Evolutionary conservation across 192 early-diverging fungal species (phyloP).

Genomic region (Phlyctochytrium planicorne): DNA sequence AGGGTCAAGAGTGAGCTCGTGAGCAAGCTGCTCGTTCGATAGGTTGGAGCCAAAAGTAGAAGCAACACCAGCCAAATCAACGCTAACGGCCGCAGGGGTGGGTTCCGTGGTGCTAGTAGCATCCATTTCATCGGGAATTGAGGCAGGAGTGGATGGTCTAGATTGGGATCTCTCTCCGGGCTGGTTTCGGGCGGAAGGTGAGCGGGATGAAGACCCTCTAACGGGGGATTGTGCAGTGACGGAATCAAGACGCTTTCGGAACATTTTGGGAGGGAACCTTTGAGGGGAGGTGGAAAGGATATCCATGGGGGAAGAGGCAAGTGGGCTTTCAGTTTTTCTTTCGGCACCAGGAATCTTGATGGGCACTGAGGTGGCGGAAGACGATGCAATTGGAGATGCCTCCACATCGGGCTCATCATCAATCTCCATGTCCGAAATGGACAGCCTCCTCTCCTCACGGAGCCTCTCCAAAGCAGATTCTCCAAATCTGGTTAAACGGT

Average conservation of each 20-base stretch:
- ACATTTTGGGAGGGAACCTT: constrained; percentile 24
- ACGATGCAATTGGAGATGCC: background rate
- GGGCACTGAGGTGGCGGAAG: background rate
- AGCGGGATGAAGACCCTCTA: background rate
- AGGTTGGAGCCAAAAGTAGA: constrained; percentile 42
- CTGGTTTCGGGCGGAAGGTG: background rate
- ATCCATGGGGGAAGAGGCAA: constrained; percentile 11
- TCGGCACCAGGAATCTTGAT: background rate
- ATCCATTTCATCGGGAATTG: background rate
- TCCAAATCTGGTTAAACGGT: constrained; percentile 50
- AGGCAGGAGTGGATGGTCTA: background rate
- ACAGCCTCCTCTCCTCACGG: constrained; percentile 17
- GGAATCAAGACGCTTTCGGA: constrained; percentile 20
- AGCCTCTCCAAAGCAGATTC: constrained; percentile 42
- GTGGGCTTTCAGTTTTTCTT: constrained; percentile 1
- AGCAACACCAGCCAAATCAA: constrained; percentile 37
- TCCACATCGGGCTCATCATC: background rate
- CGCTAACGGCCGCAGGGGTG: background rate
- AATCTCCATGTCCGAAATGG: background rate
- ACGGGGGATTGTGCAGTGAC: constrained; percentile 10
- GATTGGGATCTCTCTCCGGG: background rate
- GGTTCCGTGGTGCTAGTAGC: background rate
- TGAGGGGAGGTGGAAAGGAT: constrained; percentile 38
- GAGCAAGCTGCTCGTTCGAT: constrained; percentile 68
- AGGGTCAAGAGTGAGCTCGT: constrained; percentile 76